Evolutionary conservation across 352 stramenopile species (phyloP).

Genomic region (Phytophthora pistaciae): DNA sequence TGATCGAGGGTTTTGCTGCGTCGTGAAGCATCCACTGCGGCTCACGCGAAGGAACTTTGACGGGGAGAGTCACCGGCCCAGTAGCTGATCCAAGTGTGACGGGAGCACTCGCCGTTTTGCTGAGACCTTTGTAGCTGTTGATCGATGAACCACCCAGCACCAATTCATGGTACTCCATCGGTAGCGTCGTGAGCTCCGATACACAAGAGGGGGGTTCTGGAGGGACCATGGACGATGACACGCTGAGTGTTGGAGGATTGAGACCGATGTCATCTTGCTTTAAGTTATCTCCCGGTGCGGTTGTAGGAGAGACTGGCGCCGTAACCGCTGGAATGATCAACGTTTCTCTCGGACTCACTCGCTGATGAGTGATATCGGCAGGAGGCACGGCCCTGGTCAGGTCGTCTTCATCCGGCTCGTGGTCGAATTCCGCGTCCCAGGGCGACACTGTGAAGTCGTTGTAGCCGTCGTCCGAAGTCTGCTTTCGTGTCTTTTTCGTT

Average conservation of each 20-base stretch:
- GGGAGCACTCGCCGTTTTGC: conserved; percentile 19
- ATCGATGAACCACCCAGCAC: conserved; percentile 26
- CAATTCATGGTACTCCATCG: conserved; percentile 36
- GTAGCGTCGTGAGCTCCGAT: conserved; percentile 35
- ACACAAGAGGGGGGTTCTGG: conserved; percentile 22
- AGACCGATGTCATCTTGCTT: background rate
- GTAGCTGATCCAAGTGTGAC: conserved; percentile 2
- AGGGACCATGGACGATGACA: conserved; percentile 14
- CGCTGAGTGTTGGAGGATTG: conserved; percentile 9
- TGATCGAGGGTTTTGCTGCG: conserved; percentile 5
- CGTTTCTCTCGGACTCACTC: background rate
- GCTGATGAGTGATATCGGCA: background rate
- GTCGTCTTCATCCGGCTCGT: conserved; percentile 29
- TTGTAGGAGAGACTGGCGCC: background rate
- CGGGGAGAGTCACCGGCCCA: background rate
- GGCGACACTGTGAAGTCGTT: conserved; percentile 32
- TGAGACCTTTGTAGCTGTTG: conserved; percentile 16
- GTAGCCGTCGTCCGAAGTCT: conserved; percentile 21
- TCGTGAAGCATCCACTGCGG: conserved; percentile 20
- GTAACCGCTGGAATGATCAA: background rate
- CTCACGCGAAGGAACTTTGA: background rate
- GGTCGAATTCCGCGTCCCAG: conserved; percentile 36
- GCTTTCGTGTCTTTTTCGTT: conserved; percentile 2
- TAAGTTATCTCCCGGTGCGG: background rate
- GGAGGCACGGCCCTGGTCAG: conserved; percentile 28